Conservation (phyloP, 805 yeast species). For the Candida oleophila region DNA sequence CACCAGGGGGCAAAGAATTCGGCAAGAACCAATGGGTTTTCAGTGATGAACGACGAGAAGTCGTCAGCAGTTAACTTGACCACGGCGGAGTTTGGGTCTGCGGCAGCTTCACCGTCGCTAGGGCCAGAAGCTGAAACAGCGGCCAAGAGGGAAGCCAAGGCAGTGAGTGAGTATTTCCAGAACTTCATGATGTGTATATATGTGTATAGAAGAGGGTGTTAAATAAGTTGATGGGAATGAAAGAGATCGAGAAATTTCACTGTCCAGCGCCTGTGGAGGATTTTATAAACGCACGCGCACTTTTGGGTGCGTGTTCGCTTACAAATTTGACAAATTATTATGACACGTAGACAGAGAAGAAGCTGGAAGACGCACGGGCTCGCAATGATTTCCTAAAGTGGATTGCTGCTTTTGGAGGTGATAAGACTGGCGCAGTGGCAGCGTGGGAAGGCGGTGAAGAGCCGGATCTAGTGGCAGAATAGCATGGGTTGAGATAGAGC, state of each 20-base stretch:
- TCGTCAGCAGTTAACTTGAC: slow-evolving; percentile 68
- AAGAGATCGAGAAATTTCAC: not conserved
- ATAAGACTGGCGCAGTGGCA: too few relatives aligned
- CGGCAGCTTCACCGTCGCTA: slow-evolving; percentile 59
- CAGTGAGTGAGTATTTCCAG: slow-evolving; percentile 38
- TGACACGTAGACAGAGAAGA: slow-evolving; percentile 3
- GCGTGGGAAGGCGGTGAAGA: too few relatives aligned
- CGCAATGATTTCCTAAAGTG: not conserved
- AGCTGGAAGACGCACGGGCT: not conserved
- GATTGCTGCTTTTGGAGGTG: too few relatives aligned
- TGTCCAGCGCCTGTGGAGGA: not conserved
- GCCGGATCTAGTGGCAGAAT: too few relatives aligned
- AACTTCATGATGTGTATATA: slow-evolving; percentile 30
- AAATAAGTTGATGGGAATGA: too few relatives aligned
- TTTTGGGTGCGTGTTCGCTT: not conserved
- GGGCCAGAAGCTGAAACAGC: slow-evolving; percentile 41
- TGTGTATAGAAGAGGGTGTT: not conserved
- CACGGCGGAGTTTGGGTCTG: slow-evolving; percentile 84
- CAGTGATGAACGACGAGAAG: slow-evolving; percentile 63
- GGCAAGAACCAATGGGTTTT: slow-evolving; percentile 76
- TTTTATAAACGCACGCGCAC: slow-evolving; percentile 1
- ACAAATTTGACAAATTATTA: not conserved
- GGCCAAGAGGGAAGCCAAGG: slow-evolving; percentile 37
- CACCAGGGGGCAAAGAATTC: slow-evolving; percentile 98
- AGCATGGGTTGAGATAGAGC: too few relatives aligned